Evolutionary conservation across 73 alveolate genomes (phyloP), one percentile per base, ranked within the genome.

Genomic region (Paramecium caudatum): DNA sequence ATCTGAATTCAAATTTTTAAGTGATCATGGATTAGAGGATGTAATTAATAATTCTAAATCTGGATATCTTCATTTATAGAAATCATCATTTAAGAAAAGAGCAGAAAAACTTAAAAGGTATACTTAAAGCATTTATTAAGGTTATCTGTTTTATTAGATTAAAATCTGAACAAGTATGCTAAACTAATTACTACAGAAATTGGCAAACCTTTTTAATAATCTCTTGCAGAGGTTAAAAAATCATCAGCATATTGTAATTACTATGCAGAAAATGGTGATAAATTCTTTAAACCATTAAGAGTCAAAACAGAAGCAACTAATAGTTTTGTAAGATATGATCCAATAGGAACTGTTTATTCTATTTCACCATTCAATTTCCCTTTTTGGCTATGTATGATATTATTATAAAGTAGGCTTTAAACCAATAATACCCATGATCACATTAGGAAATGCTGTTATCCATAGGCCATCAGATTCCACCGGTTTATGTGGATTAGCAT

Each of bases 281-380:
- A 91, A 46, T 90, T 90, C 6, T 21, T 92, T 16, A 33, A 65
- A 46, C 74, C 49, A 12, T 63, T 86, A 17, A 55, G 88, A 47
- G 90, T 93, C 6, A 49, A 49, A 41, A 84, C 96, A 15, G 96
- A 84, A 78, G 97, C 92, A 27, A 90, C 69, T 30, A 83, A 91
- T 34, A 33, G 94, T 17, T 86, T 82, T 39, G 94, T 94, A 5
- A 39, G 21, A 9, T 91, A 94, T 47, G 83, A 94, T 41, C 98
- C 99, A 7, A 12, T 91, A 7, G 99, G 99, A 19, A 94, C 97
- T 4, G 46, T 91, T 0, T 90, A 91, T 27, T 80, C 41, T 30
- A 95, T 95, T 34, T 30, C 91, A 33, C 99, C 99, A 4, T 95
- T 96, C 93, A 95, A 95, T 90, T 95, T 93, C 91, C 99, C 99